phyloP scores from a whole-genome alignment of 2,329 filamentous ascomycete genomes.

The Fusarium pilosicola region DNA sequence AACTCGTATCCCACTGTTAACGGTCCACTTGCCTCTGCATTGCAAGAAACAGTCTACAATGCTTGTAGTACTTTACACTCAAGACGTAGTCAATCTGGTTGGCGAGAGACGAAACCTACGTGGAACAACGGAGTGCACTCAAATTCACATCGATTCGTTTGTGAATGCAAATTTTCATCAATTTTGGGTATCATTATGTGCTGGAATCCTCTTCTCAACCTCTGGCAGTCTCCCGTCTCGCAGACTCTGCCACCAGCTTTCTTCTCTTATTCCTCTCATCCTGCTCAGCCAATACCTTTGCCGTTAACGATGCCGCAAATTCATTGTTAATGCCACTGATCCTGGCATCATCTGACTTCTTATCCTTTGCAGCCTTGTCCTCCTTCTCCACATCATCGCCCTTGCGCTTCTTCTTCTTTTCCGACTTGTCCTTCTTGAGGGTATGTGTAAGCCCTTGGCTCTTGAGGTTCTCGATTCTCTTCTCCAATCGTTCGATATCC shows the following conservation, averaged over 20 bases:
- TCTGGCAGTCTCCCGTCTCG: conserved; percentile 22
- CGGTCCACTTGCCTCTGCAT: fast-evolving
- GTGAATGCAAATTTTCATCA: no score
- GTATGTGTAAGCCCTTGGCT: conserved; percentile 83
- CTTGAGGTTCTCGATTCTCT: conserved; percentile 74
- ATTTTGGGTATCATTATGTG: conserved; percentile 38
- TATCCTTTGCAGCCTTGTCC: conserved; percentile 60
- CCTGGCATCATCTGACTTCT: conserved; percentile 50
- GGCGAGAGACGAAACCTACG: no score
- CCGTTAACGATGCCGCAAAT: conserved; percentile 84
- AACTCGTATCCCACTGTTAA: no score
- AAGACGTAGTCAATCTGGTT: no score
- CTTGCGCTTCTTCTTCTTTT: conserved; percentile 77
- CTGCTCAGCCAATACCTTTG: conserved; percentile 87
- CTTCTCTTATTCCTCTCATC: conserved; percentile 82
- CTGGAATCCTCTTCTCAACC: conserved; percentile 19
- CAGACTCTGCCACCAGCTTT: conserved; percentile 63
- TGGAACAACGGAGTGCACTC: no score
- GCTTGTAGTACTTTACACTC: no score
- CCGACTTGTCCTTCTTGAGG: conserved; percentile 80
- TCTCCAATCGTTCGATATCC: conserved; percentile 75
- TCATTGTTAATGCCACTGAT: conserved; percentile 84
- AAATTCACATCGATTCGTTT: no score
- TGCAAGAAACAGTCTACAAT: no score
- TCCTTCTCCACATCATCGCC: conserved; percentile 51